Evolutionary conservation across 805 yeast genomes (phyloP).

Genomic region (Zygotorulaspora chibaensis): DNA sequence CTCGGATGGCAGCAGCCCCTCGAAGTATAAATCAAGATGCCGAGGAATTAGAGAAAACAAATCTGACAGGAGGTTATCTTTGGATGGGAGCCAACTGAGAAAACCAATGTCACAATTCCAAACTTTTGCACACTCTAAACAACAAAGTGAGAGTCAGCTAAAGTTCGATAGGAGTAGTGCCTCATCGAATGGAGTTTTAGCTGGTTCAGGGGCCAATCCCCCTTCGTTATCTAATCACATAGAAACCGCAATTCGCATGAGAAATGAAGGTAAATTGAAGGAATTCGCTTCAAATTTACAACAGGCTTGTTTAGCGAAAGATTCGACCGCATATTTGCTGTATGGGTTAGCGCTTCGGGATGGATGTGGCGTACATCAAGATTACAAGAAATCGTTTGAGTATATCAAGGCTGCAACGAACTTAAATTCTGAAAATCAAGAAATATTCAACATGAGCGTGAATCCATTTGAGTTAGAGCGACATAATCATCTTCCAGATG

Average conservation of each 20-base stretch:
- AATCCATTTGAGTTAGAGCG: slow-evolving; percentile 37
- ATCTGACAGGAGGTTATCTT: slow-evolving; percentile 7
- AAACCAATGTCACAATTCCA: slow-evolving; percentile 7
- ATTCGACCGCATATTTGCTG: slow-evolving; percentile 60
- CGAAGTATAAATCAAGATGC: neutral
- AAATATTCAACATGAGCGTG: slow-evolving; percentile 21
- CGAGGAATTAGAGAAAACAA: neutral
- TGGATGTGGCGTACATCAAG: slow-evolving; percentile 65
- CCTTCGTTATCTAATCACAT: slow-evolving; percentile 4
- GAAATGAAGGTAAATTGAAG: slow-evolving; percentile 55
- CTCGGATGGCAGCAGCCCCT: neutral
- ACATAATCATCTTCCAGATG: slow-evolving; percentile 33
- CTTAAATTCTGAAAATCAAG: slow-evolving; percentile 27
- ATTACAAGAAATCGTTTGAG: slow-evolving; percentile 48
- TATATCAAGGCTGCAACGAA: slow-evolving; percentile 58
- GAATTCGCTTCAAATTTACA: slow-evolving; percentile 69
- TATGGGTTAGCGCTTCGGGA: slow-evolving; percentile 63
- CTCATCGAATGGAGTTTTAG: neutral
- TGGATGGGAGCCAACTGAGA: slow-evolving; percentile 11
- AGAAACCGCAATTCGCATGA: slow-evolving; percentile 42
- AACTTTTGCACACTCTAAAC: slow-evolving; percentile 5
- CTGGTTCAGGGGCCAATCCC: slow-evolving; percentile 5
- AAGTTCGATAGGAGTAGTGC: neutral
- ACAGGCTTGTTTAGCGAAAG: slow-evolving; percentile 58
- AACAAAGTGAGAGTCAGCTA: slow-evolving; percentile 4